Conservation (phyloP, 192 early-diverging fungal species). For the Rhizophlyctis rosea region DNA sequence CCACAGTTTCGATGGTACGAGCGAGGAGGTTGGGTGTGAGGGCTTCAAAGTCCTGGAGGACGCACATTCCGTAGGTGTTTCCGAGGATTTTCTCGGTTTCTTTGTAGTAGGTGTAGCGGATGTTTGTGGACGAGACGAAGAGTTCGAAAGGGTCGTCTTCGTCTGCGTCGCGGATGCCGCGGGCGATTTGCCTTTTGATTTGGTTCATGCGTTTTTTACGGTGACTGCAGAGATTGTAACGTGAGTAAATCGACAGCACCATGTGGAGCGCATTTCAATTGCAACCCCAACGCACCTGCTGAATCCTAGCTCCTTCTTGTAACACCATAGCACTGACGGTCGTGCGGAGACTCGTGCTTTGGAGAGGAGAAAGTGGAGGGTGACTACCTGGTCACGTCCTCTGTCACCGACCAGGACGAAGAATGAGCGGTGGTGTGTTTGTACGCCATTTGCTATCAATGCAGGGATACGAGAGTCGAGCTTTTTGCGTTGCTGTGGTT, state of each 20-base stretch:
- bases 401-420: conserved; percentile 96
- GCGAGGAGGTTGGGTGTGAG: conserved; percentile 96
- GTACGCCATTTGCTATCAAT: conserved; percentile 89
- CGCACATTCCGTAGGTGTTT: conserved; percentile 98
- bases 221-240: conserved; percentile 57
- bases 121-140: conserved; percentile 91
- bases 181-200: conserved; percentile 91
- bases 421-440: conserved; percentile 87
- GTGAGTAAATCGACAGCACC: not conserved
- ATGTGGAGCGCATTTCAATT: not conserved
- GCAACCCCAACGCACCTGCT: conserved; percentile 48
- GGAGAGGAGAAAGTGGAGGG: conserved; percentile 92
- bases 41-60: conserved; percentile 95
- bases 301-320: conserved; percentile 98
- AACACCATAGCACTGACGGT: conserved; percentile 99
- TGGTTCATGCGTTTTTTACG: conserved; percentile 96
- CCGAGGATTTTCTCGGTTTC: conserved; percentile 98
- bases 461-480: conserved; percentile 94
- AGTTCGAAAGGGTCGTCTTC: conserved; percentile 98
- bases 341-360: conserved; percentile 87
- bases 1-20: conserved; percentile 96
- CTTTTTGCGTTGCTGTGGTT: conserved; percentile 44
- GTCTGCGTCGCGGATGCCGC: conserved; percentile 87
- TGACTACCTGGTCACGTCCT: conserved; percentile 87
- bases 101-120: conserved; percentile 99